These are phyloP conservation scores for Annulohypoxylon moriforme DNA, from an alignment of 495 filamentous ascomycete species.

Conservation along the genomic window DNA sequence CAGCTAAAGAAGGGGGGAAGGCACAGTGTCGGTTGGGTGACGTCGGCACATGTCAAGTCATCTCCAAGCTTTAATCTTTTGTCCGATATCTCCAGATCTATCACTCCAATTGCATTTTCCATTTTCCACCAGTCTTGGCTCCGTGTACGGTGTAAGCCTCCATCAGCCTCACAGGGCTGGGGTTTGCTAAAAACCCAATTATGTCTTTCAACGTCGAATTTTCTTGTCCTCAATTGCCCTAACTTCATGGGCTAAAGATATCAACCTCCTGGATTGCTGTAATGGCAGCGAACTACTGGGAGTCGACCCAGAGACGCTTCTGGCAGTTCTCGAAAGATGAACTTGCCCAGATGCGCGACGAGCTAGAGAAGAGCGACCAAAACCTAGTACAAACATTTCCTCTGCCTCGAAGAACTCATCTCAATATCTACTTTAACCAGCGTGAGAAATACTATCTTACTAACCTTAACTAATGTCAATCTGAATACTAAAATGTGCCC, in stretches of 20 bases:
- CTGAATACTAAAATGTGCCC: slow-evolving; percentile 17
- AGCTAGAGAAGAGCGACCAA: slow-evolving; percentile 78
- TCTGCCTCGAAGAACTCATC: slow-evolving; percentile 80
- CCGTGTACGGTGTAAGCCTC: slow-evolving; percentile 26
- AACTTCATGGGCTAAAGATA: slow-evolving; percentile 14
- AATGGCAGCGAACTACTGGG: slow-evolving; percentile 99
- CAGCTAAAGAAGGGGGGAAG: slow-evolving; percentile 3
- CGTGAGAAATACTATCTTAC: slow-evolving; percentile 63
- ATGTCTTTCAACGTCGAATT: slow-evolving; percentile 19
- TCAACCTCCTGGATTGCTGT: slow-evolving; percentile 1
- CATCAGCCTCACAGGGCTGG: slow-evolving; percentile 36
- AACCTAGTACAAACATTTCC: slow-evolving; percentile 78
- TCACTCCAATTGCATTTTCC: slow-evolving; percentile 12
- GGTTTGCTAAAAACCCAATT: slow-evolving; percentile 16
- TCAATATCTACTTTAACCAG: slow-evolving; percentile 93
- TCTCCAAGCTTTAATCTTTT: not conserved
- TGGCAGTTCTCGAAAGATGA: slow-evolving; percentile 91
- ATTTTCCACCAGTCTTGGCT: slow-evolving; percentile 34
- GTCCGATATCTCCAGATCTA: slow-evolving; percentile 37
- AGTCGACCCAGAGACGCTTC: slow-evolving; percentile 85
- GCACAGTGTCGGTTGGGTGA: slow-evolving; percentile 5
- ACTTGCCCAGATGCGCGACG: slow-evolving; percentile 75
- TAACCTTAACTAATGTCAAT: not conserved
- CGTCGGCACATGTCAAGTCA: slow-evolving; percentile 5
- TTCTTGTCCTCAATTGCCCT: slow-evolving; percentile 8